Evolutionary conservation across 371 early-diverging fungal genomes (phyloP).

Genomic region (Mortierella sp.): DNA sequence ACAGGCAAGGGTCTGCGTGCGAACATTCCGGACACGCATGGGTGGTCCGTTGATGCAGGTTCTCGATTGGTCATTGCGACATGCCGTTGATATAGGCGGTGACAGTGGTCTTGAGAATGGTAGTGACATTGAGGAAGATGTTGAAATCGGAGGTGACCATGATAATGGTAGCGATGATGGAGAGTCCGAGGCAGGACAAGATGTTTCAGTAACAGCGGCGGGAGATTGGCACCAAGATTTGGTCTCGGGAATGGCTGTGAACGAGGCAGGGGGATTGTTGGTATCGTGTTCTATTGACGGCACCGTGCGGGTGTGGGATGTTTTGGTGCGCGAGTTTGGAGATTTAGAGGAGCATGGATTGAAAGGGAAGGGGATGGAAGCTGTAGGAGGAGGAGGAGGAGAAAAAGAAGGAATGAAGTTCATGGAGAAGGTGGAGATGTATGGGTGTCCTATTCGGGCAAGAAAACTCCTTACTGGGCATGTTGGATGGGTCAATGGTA

Average conservation of each 20-base stretch:
- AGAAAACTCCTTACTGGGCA: slow-evolving; percentile 30
- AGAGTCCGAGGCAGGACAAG: neutral
- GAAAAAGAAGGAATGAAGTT: neutral
- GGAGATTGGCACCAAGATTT: slow-evolving; percentile 32
- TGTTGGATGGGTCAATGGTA: slow-evolving; percentile 55
- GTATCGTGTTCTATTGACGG: slow-evolving; percentile 43
- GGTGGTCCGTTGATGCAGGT: slow-evolving; percentile 33
- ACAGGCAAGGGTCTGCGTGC: slow-evolving; percentile 25
- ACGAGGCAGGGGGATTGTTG: slow-evolving; percentile 30
- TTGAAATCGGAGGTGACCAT: neutral
- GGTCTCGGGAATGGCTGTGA: slow-evolving; percentile 47
- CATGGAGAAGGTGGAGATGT: neutral
- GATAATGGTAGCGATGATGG: neutral
- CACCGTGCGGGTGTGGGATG: slow-evolving; percentile 41
- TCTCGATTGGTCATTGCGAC: slow-evolving; percentile 27
- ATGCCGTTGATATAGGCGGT: slow-evolving; percentile 18
- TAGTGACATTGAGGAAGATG: neutral
- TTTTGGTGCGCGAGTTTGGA: neutral
- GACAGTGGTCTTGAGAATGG: neutral
- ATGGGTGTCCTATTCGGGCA: slow-evolving; percentile 28
- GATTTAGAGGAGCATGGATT: neutral
- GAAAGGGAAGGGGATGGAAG: neutral
- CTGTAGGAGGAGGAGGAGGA: neutral
- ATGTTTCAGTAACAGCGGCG: neutral
- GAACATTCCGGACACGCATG: slow-evolving; percentile 21